These are phyloP conservation scores for Wickerhamiella cacticola DNA, from an alignment of 805 yeast genomes.

Conservation along the genomic window DNA sequence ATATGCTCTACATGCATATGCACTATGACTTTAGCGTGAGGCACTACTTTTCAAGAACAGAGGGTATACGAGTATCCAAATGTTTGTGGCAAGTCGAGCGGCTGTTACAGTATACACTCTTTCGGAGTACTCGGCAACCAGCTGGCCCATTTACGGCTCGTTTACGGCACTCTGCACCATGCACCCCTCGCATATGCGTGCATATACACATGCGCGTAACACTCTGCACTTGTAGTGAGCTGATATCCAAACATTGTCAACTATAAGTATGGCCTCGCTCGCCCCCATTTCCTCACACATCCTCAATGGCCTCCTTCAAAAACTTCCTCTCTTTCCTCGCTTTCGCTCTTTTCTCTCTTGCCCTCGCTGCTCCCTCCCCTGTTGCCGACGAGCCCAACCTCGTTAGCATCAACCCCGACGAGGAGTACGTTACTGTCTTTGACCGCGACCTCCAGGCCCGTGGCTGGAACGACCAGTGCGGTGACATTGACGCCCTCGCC, in stretches of 20 bases:
- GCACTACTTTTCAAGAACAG: too few species aligned
- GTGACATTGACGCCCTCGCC: not conserved
- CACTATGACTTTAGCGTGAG: not conserved
- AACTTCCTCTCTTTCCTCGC: conserved; percentile 2
- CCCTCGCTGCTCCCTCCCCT: conserved; percentile 4
- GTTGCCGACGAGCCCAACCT: not conserved
- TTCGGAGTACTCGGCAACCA: not conserved
- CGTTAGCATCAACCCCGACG: not conserved
- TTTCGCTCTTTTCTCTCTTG: conserved; percentile 1
- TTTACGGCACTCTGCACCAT: too few species aligned
- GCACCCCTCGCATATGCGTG: not conserved
- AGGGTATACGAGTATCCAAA: too few species aligned
- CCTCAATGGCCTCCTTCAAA: not conserved
- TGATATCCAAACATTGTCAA: too few species aligned
- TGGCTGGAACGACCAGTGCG: conserved; percentile 1
- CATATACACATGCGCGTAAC: not conserved
- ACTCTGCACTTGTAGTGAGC: too few species aligned
- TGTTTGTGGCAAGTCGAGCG: too few species aligned
- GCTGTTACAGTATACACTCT: not conserved
- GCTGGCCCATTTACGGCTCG: too few species aligned
- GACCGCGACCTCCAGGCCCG: conserved; percentile 1
- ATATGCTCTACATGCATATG: not conserved
- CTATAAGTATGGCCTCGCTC: not conserved
- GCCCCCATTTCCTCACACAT: not conserved
- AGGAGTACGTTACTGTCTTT: not conserved